Evolutionary conservation across 2,329 filamentous ascomycete genomes (phyloP).

Genomic region (Trichoderma breve): DNA sequence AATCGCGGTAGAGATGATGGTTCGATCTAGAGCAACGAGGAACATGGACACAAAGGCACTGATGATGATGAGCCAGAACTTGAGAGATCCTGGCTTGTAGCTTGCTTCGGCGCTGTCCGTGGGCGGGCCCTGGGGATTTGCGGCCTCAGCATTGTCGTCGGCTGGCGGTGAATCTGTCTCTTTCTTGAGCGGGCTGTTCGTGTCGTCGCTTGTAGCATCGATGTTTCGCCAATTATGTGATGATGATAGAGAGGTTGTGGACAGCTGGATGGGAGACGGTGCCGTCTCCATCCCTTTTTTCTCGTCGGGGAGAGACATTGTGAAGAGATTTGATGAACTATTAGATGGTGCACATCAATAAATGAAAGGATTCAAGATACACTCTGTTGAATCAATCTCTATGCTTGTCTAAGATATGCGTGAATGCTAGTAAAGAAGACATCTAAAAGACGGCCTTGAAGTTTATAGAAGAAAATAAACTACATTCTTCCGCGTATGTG

Average conservation of each 20-base stretch:
- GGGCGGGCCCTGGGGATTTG: constrained; percentile 21
- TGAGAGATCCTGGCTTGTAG: constrained; percentile 51
- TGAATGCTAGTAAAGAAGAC: not conserved
- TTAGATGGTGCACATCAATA: not conserved
- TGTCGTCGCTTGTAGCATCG: not conserved
- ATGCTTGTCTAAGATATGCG: not conserved
- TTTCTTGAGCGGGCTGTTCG: not conserved
- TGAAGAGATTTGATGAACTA: not conserved
- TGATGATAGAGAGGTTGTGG: not conserved
- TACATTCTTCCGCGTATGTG: not conserved
- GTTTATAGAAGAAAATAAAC: not conserved
- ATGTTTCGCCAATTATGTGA: not conserved
- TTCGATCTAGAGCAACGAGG: constrained; percentile 56
- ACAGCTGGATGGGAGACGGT: not conserved
- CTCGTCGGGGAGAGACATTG: constrained; percentile 10
- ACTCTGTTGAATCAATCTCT: not conserved
- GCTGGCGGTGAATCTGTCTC: not conserved
- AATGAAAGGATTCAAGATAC: not conserved
- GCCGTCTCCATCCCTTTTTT: not conserved
- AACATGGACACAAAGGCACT: constrained; percentile 57
- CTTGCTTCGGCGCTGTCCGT: constrained; percentile 38
- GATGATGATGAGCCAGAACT: constrained; percentile 55
- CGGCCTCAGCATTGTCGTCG: constrained; percentile 23
- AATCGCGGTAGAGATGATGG: constrained; percentile 56
- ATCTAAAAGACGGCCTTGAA: not conserved